Base-by-base conservation (phyloP, 305 asterid genomes). In the Solanum hybrid region DNA sequence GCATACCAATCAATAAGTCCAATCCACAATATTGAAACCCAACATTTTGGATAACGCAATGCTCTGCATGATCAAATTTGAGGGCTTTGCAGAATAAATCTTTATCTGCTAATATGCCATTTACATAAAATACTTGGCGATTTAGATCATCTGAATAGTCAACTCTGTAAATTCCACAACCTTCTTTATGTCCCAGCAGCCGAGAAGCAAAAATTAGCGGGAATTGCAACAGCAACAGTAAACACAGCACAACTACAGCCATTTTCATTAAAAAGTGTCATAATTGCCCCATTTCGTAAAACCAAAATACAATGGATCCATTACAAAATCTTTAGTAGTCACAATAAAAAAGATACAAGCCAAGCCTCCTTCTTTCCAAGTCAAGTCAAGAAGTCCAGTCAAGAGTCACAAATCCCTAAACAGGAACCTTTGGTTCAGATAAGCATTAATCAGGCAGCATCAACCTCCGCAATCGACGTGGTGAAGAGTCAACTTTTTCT, bases 11-110 rank as follows among this genome's bases (percentile, higher is more conserved):
- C 19, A 92, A 35, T 76, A 78, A 72, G 73, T 88, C 87, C 90
- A 35, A 90, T 40, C 80, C 89, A 90, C 98, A 95, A 45, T 91
- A 92, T 71, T 89, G 92, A 86, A 90, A 88, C 84, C 90, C 81
- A 87, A 92, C 90, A 71, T 90, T 87, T 87, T 90, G 87, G n/a
- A 88, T 73, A 87, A 90, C 90, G 91, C 99, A 96, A 85, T 76
- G 93, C 26, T 93, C 92, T 87, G 86, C 90, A 14, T 90, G 87
- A 90, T 88, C 92, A 42, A 89, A 88, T 84, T 42, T 89, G 92
- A 97, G 92, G 40, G 96, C 86, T 90, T 91, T 87, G 78, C 99
- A 97, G 92, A 96, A 97, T 86, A 90, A 75, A 88, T 93, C 78
- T 90, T 93, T 90, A 87, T 93, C 95, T 60, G 95, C 97, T 93